Percentiles rank a stretch among this genome's conserved stretches.
phyloP scores from a whole-genome alignment of 148 eudicot species.

The Rhododendron williamsianum region DNA sequence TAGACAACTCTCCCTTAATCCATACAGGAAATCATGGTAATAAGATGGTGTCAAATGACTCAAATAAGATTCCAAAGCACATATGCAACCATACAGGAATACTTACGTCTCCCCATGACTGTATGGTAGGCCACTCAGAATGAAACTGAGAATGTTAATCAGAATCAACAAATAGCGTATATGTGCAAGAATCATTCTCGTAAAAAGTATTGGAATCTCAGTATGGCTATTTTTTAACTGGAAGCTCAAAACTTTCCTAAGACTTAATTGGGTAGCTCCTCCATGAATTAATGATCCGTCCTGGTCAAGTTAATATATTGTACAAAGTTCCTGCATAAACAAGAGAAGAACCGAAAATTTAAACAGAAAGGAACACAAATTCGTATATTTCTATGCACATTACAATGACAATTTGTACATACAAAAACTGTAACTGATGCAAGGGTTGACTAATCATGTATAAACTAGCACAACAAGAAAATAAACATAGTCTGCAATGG shows the following conservation, averaged over 20 bases:
- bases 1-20: neutral
- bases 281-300: neutral
- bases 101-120: constrained; percentile 1
- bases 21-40: neutral
- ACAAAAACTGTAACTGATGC: no score
- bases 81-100: neutral
- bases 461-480: no score
- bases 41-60: neutral
- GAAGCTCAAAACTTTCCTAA: constrained; percentile 2
- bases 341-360: neutral
- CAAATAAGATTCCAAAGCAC: neutral
- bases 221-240: neutral
- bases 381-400: neutral
- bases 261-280: neutral
- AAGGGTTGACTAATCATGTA: no score
- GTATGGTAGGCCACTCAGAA: constrained; percentile 9
- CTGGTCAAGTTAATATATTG: neutral
- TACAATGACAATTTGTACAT: no score
- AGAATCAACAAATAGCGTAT: neutral
- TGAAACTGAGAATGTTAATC: neutral
- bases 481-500: no score
- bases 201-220: neutral
- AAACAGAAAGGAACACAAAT: neutral
- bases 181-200: neutral
- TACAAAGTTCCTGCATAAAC: neutral